phyloP scores from a whole-genome alignment of 75 land plant species.

The Cryptomeria japonica region DNA sequence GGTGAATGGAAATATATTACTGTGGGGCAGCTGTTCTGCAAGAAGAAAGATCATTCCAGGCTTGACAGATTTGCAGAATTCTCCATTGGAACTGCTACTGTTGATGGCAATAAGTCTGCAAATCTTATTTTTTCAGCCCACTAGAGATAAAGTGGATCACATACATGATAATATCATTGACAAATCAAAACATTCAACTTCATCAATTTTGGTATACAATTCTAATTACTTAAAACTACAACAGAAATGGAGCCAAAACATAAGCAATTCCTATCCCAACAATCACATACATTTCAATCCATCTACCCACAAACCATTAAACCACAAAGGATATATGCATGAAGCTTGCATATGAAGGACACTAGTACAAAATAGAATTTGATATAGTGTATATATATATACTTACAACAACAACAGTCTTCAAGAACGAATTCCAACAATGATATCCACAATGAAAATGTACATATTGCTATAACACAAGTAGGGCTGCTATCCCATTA shows the following conservation, averaged over 20 bases:
- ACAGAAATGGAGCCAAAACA: neutral
- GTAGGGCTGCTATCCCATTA: neutral
- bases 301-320: neutral
- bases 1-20: neutral
- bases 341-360: neutral
- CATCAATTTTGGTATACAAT: neutral
- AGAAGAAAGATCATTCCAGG: neutral
- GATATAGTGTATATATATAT: neutral
- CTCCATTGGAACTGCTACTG: neutral
- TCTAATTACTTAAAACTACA: neutral
- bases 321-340: neutral
- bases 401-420: neutral
- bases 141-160: neutral
- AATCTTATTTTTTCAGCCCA: neutral
- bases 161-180: neutral
- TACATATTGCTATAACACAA: neutral
- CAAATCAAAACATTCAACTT: neutral
- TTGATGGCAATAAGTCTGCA: neutral
- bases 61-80: neutral
- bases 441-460: neutral
- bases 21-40: neutral
- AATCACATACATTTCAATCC: neutral
- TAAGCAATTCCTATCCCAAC: neutral
- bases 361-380: neutral
- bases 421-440: slow-evolving; percentile 3